Conservation (phyloP, 2,329 filamentous ascomycete genomes). For the Periconia sp. region DNA sequence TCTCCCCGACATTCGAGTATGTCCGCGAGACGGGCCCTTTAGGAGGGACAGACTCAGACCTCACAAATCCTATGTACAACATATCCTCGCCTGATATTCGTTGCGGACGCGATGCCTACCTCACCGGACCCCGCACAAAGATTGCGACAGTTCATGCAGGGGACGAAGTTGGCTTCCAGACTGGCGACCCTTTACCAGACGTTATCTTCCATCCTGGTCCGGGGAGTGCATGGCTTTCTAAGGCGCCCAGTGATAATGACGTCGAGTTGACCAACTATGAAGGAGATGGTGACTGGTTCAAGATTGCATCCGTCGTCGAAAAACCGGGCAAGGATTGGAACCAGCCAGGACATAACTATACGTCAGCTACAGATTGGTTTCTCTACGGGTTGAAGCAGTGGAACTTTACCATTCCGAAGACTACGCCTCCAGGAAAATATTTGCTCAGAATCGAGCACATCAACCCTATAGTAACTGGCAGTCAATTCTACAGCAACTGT, state of each 20-base stretch:
- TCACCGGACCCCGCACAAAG: too few species aligned
- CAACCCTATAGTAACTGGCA: conserved; percentile 10
- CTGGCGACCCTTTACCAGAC: background rate
- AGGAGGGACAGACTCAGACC: too few species aligned
- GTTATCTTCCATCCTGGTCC: conserved; percentile 8
- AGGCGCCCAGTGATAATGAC: background rate
- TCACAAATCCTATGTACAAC: too few species aligned
- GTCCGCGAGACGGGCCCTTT: too few species aligned
- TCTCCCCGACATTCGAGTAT: too few species aligned
- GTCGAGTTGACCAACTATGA: conserved; percentile 2
- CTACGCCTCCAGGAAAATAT: conserved; percentile 21
- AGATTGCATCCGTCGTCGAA: too few species aligned
- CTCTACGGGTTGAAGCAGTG: conserved; percentile 16
- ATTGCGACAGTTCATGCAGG: conserved; percentile 10
- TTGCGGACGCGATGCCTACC: too few species aligned
- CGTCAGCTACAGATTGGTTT: conserved; percentile 1
- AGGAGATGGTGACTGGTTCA: conserved; percentile 13
- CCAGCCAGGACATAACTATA: too few species aligned
- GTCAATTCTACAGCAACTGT: conserved; percentile 24
- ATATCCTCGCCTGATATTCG: too few species aligned
- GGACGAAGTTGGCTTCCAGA: conserved; percentile 15
- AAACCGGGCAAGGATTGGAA: too few species aligned
- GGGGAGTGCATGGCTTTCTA: conserved; percentile 5
- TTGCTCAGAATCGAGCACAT: conserved; percentile 20
- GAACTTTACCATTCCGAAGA: conserved; percentile 23